Evolutionary conservation across 2,329 filamentous ascomycete species (phyloP), one percentile per base, ranked within the genome.

Genomic region (Colletotrichum sp.): DNA sequence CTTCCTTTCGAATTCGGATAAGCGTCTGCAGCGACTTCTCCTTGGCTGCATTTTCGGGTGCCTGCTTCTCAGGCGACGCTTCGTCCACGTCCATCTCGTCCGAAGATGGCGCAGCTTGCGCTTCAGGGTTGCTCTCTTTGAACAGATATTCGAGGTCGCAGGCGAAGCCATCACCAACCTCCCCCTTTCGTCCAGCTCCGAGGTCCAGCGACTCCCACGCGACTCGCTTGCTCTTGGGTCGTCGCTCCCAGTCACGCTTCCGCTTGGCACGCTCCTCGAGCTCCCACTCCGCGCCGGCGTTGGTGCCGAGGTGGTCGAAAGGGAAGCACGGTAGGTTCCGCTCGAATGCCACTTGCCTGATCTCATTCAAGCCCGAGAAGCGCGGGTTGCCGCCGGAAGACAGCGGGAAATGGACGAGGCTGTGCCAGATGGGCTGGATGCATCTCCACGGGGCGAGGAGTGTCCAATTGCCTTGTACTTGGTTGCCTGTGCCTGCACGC

Each of bases 381-480:
- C 93, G 90, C 2, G 95, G 94, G 75, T 95, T 97, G 0, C 94
- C 93, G 9, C 96, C 96, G 1, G 93, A 94, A 0, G 93, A 94
- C 1, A 97, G 88, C 0, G 95, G 95, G 75, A 93, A 95, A 81
- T 95, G 95, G 85, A 98, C 93, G 16, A 98, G 85, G 62, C 92
- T 93, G 79, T 96, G 94, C 97, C 97, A 99, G 36, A 98, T 88
- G 0, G 95, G 92, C 43, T 92, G 88, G 43, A 98, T 94, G 79
- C 95, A 98, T 81, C 95, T 96, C 95, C 96, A 98, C 0, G 97
- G 97, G 5, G 97, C 89, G 28, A 98, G 88, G 2, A 98, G 83
- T 0, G 93, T 97, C 95, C 96, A 98, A 0, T 89, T 93, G 0
- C 94, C 93, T 64, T 94, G 92, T 2, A 88, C 86, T 62, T 89